Evolutionary conservation across 2,329 filamentous ascomycete genomes (phyloP).

Genomic region (Pseudofabraea citricarpa): DNA sequence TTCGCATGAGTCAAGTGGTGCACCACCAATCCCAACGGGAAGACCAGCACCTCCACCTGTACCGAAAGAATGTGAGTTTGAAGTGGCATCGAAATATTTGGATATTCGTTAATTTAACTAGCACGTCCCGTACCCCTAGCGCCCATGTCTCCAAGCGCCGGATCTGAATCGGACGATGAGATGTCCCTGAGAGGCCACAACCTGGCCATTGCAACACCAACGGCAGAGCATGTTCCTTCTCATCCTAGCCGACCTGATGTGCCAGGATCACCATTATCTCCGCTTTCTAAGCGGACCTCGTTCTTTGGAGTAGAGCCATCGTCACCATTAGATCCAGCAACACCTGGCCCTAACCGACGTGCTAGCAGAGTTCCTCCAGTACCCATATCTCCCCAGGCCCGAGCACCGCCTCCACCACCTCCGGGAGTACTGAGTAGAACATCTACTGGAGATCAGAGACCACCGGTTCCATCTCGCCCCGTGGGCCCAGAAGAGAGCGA

Average conservation of each 20-base stretch:
- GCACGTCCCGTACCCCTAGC: constrained; percentile 58
- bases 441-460: constrained; percentile 52
- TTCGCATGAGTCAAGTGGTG: constrained; percentile 26
- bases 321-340: constrained; percentile 30
- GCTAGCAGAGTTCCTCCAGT: constrained; percentile 58
- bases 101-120: constrained; percentile 33
- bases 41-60: constrained; percentile 53
- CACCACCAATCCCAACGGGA: constrained; percentile 31
- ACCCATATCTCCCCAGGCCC: constrained; percentile 49
- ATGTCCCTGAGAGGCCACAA: constrained; percentile 52
- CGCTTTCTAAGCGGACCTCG: constrained; percentile 29
- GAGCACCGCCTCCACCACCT: constrained; percentile 66
- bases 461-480: constrained; percentile 35
- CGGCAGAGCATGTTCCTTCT: constrained; percentile 32
- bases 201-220: constrained; percentile 35
- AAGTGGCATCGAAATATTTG: constrained; percentile 1
- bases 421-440: constrained; percentile 51
- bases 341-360: constrained; percentile 41
- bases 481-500: constrained; percentile 56
- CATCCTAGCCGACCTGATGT: constrained; percentile 39
- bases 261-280: constrained; percentile 38
- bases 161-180: constrained; percentile 88
- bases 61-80: constrained; percentile 55
- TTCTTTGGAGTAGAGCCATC: constrained; percentile 30
- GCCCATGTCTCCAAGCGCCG: constrained; percentile 63